Conservation (phyloP, 768 basidiomycete genomes). For the Boletus reticulatus region DNA sequence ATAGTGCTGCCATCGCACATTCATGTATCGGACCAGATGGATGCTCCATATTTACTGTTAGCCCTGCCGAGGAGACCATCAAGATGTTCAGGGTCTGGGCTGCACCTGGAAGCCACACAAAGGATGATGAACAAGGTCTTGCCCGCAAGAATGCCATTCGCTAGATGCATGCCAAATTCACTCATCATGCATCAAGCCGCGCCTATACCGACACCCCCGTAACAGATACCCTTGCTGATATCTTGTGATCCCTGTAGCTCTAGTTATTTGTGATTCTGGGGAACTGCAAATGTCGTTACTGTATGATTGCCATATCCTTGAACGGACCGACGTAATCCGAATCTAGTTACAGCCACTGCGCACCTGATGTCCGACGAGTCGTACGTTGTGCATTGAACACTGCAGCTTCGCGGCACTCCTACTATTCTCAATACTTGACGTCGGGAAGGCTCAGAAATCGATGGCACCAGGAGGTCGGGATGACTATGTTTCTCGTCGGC, state of each 20-base stretch:
- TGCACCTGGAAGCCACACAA: slow-evolving; percentile 17
- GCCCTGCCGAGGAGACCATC: slow-evolving; percentile 62
- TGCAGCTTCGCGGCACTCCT: background rate
- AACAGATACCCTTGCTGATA: background rate
- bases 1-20: slow-evolving; percentile 52
- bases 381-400: too few relatives aligned
- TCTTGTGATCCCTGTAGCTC: slow-evolving; percentile 8
- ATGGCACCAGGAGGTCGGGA: slow-evolving; percentile 29
- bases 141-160: slow-evolving; percentile 26
- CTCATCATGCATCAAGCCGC: background rate
- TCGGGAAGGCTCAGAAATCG: background rate
- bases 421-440: background rate
- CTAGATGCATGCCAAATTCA: slow-evolving; percentile 7
- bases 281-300: too few relatives aligned
- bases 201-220: slow-evolving; percentile 8
- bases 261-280: background rate
- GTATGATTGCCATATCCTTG: too few relatives aligned
- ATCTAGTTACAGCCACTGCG: too few relatives aligned
- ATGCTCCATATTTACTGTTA: slow-evolving; percentile 61
- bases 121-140: slow-evolving; percentile 20
- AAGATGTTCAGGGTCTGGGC: slow-evolving; percentile 75
- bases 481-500: background rate
- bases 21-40: slow-evolving; percentile 65
- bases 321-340: too few relatives aligned
- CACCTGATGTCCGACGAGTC: too few relatives aligned